Evolutionary conservation across 768 basidiomycete genomes (phyloP).

Genomic region (Jaapia argillacea): DNA sequence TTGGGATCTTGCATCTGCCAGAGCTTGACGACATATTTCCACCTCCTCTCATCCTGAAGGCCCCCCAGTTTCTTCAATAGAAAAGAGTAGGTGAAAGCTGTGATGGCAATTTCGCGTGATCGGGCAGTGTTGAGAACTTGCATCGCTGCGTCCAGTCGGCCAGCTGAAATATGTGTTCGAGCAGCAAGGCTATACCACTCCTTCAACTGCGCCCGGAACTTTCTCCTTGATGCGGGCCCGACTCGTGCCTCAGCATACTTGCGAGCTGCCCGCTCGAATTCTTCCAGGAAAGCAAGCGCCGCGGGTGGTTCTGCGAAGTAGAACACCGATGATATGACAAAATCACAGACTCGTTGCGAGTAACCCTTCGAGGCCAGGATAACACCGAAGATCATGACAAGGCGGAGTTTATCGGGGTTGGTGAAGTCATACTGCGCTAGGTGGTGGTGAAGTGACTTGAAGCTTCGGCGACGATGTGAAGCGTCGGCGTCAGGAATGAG

Average conservation of each 20-base stretch:
- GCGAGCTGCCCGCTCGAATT: conserved; percentile 19
- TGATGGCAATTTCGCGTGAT: neutral
- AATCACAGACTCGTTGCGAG: conserved; percentile 1
- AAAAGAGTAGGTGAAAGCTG: neutral
- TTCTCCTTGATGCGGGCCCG: neutral
- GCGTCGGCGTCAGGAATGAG: conserved; percentile 26
- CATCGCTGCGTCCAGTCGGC: neutral
- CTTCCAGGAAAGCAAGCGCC: conserved; percentile 27
- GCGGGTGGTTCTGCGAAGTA: conserved; percentile 28
- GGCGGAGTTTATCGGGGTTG: conserved; percentile 10
- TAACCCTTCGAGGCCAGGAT: conserved; percentile 40
- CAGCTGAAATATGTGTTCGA: neutral
- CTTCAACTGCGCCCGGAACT: too few relatives aligned
- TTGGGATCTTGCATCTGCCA: too few relatives aligned
- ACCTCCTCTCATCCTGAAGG: too few relatives aligned
- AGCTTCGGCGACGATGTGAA: neutral
- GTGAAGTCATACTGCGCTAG: neutral
- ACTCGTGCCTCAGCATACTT: conserved; percentile 4
- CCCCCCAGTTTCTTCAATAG: neutral
- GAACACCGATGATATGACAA: conserved; percentile 28
- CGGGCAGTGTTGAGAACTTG: neutral
- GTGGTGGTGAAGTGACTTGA: too few relatives aligned
- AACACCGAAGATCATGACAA: conserved; percentile 32
- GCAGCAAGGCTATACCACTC: conserved; percentile 2
- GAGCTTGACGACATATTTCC: too few relatives aligned